These are phyloP conservation scores for Geranomyces michiganensis DNA, from an alignment of 192 early-diverging fungal genomes.

Conservation along the genomic window DNA sequence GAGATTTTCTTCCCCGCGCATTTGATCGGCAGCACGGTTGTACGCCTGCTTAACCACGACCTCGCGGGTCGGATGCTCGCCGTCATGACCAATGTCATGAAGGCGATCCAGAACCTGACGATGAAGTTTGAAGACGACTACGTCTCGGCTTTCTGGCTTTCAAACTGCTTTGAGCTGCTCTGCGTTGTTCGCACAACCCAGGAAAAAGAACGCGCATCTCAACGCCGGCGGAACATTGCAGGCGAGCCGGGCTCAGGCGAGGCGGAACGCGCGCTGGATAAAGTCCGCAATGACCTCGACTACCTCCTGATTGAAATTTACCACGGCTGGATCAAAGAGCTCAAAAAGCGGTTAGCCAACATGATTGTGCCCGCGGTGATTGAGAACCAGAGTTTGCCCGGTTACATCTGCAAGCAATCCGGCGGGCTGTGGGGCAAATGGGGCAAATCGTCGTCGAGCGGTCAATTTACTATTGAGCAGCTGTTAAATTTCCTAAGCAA, in stretches of 20 bases:
- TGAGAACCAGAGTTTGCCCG: conserved; percentile 92
- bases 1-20: conserved; percentile 97
- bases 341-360: conserved; percentile 92
- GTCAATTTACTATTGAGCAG: conserved; percentile 94
- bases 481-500: conserved; percentile 92
- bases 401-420: conserved; percentile 89
- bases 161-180: conserved; percentile 93
- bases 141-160: conserved; percentile 94
- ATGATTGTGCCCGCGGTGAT: conserved; percentile 96
- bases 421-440: conserved; percentile 90
- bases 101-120: conserved; percentile 56
- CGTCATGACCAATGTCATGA: conserved; percentile 85
- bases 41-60: conserved; percentile 86
- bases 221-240: neutral
- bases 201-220: conserved; percentile 44
- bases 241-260: conserved; percentile 37
- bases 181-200: conserved; percentile 79
- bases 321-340: conserved; percentile 97
- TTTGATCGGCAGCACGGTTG: conserved; percentile 80
- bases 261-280: conserved; percentile 81
- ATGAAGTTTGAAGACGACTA: conserved; percentile 81
- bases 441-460: conserved; percentile 71
- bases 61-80: conserved; percentile 80
- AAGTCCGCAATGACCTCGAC: conserved; percentile 88
- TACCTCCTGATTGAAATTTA: conserved; percentile 92